phyloP scores from a whole-genome alignment of 768 basidiomycete genomes.

The Termitomyces sp. region DNA sequence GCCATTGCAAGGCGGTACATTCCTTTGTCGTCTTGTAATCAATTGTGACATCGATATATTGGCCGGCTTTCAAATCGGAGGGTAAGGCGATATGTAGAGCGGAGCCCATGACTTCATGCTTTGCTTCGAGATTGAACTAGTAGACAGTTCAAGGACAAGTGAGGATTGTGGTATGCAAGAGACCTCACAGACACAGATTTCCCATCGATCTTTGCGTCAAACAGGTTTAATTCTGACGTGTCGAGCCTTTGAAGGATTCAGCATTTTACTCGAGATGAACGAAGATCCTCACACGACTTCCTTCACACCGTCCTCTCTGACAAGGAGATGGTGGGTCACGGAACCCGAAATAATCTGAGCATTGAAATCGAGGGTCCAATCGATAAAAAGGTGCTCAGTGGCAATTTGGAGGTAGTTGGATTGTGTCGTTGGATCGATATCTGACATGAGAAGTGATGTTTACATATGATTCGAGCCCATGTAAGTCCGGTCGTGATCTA shows the following conservation, averaged over 20 bases:
- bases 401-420: constrained; percentile 72
- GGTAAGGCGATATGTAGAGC: constrained; percentile 63
- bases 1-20: constrained; percentile 84
- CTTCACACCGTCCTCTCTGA: constrained; percentile 47
- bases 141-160: background rate
- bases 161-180: background rate
- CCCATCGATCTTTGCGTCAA: constrained; percentile 50
- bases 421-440: constrained; percentile 62
- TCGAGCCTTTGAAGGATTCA: constrained; percentile 53
- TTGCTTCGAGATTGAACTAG: constrained; percentile 52
- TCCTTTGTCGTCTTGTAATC: constrained; percentile 70
- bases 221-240: constrained; percentile 64
- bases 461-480: background rate
- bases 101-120: constrained; percentile 74
- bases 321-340: constrained; percentile 58
- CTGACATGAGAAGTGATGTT: background rate
- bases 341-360: constrained; percentile 47
- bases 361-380: constrained; percentile 79
- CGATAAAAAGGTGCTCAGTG: constrained; percentile 65
- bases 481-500: too few species aligned
- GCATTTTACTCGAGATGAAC: background rate
- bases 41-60: constrained; percentile 52
- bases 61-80: constrained; percentile 34
- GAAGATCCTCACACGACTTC: constrained; percentile 52
- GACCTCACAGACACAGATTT: constrained; percentile 40